phyloP scores from a whole-genome alignment of 352 stramenopile genomes.

The Halophytophthora batemanensis region DNA sequence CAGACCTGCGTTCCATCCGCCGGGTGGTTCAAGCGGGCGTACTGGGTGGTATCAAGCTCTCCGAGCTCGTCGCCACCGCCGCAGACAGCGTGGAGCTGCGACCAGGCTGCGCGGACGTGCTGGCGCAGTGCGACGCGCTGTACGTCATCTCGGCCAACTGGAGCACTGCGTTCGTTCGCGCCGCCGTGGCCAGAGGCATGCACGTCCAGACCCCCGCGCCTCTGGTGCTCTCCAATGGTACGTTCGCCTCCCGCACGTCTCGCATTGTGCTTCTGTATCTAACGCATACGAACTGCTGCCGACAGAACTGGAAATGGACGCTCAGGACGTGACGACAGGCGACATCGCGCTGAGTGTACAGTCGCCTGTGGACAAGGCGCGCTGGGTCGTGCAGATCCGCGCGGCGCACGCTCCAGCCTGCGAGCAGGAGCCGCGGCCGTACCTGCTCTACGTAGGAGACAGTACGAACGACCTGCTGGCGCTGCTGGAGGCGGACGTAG shows the following conservation, averaged over 20 bases:
- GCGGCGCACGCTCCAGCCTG: not conserved
- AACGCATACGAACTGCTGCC: not conserved
- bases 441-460: slow-evolving; percentile 62
- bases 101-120: slow-evolving; percentile 25
- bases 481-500: slow-evolving; percentile 60
- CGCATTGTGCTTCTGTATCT: not conserved
- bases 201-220: not conserved
- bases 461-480: slow-evolving; percentile 65
- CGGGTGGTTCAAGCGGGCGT: slow-evolving; percentile 32
- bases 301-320: slow-evolving; percentile 48
- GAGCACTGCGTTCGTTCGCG: slow-evolving; percentile 44
- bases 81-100: slow-evolving; percentile 21
- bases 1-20: slow-evolving; percentile 47
- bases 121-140: slow-evolving; percentile 19
- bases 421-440: not conserved
- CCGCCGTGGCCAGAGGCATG: slow-evolving; percentile 14
- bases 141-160: slow-evolving; percentile 69
- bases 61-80: slow-evolving; percentile 9
- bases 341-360: slow-evolving; percentile 51
- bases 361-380: slow-evolving; percentile 53
- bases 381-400: slow-evolving; percentile 21
- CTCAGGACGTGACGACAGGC: slow-evolving; percentile 40
- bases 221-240: slow-evolving; percentile 58
- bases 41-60: slow-evolving; percentile 32
- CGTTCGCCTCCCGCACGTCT: not conserved